Evolutionary conservation across 164 flowering plant genomes (phyloP).

Genomic region (Aristolochia californica): DNA sequence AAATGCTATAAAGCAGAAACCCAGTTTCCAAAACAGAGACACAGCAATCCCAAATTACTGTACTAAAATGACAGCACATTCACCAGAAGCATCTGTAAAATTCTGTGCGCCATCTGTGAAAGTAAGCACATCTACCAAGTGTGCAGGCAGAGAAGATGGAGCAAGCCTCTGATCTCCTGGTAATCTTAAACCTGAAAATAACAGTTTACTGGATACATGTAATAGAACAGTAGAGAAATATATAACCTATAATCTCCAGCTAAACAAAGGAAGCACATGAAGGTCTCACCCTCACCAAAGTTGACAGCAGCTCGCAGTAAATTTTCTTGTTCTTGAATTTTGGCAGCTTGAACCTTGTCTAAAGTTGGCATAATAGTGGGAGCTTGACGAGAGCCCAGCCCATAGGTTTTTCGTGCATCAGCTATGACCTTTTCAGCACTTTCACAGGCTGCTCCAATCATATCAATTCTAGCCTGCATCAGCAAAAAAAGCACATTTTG

Average conservation of each 20-base stretch:
- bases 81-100: conserved; percentile 67
- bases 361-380: conserved; percentile 52
- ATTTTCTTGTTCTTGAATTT: conserved; percentile 85
- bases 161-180: conserved; percentile 80
- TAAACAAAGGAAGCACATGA: neutral
- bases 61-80: neutral
- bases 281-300: conserved; percentile 55
- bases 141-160: conserved; percentile 67
- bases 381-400: conserved; percentile 79
- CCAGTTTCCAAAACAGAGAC: neutral
- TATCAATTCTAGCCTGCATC: conserved; percentile 71
- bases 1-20: neutral
- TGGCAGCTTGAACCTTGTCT: conserved; percentile 86
- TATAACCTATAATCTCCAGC: neutral
- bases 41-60: neutral
- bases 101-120: conserved; percentile 45
- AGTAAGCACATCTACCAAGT: conserved; percentile 66
- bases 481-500: conserved; percentile 2
- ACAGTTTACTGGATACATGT: neutral
- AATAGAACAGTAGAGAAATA: neutral
- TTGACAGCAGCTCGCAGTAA: conserved; percentile 79
- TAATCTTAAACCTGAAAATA: conserved; percentile 53
- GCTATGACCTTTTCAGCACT: conserved; percentile 89
- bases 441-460: conserved; percentile 91
- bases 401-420: conserved; percentile 78